Evolutionary conservation across 805 yeast species (phyloP).

Genomic region (Ogataea paradorogensis): DNA sequence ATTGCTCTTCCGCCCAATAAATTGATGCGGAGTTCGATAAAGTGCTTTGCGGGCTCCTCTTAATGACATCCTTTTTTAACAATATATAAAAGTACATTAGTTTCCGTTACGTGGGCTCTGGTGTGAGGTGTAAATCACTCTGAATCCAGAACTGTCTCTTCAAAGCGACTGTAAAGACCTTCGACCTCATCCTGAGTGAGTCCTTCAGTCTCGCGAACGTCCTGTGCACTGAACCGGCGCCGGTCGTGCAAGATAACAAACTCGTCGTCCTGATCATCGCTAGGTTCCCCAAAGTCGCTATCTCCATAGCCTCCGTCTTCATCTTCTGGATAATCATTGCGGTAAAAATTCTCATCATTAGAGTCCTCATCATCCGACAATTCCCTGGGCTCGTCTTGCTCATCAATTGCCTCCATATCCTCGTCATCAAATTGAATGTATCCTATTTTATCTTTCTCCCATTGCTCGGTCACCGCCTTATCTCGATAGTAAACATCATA

Average conservation of each 20-base stretch:
- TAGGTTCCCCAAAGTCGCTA: slow-evolving; percentile 30
- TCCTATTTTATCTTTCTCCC: slow-evolving; percentile 43
- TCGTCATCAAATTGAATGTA: slow-evolving; percentile 56
- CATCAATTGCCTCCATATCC: slow-evolving; percentile 35
- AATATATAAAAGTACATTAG: background rate
- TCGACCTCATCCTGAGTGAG: slow-evolving; percentile 31
- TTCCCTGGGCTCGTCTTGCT: slow-evolving; percentile 34
- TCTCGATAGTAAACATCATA: slow-evolving; percentile 84
- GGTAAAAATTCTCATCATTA: slow-evolving; percentile 87
- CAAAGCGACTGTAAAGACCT: slow-evolving; percentile 29
- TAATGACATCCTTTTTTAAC: slow-evolving; percentile 29
- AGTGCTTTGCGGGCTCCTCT: slow-evolving; percentile 37
- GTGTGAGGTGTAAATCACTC: slow-evolving; percentile 6
- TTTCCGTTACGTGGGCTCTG: slow-evolving; percentile 1
- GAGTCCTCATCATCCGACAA: slow-evolving; percentile 75
- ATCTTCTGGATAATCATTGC: slow-evolving; percentile 93
- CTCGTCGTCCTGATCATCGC: slow-evolving; percentile 39
- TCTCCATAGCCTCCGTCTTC: slow-evolving; percentile 61
- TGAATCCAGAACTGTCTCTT: slow-evolving; percentile 7
- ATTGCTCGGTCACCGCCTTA: slow-evolving; percentile 43
- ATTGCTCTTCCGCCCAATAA: slow-evolving; percentile 31
- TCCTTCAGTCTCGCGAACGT: slow-evolving; percentile 30
- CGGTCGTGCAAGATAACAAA: slow-evolving; percentile 35
- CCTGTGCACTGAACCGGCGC: slow-evolving; percentile 29
- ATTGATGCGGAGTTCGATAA: slow-evolving; percentile 35